Evolutionary conservation across 306 rosid species (phyloP).

Genomic region (Fragaria iinumae): DNA sequence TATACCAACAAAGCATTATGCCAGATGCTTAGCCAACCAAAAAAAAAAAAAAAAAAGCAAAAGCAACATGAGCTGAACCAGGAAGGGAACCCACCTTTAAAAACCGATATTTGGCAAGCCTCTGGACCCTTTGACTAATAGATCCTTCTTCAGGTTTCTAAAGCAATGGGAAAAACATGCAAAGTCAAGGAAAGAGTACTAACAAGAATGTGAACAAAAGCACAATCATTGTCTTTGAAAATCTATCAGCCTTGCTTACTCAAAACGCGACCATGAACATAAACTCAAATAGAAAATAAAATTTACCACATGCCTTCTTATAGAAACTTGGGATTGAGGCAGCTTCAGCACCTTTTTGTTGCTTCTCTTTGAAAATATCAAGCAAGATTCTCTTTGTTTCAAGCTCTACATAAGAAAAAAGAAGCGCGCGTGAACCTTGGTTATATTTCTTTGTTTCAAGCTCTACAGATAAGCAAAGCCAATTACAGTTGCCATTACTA

Average conservation of each 20-base stretch:
- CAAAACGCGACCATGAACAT: not conserved
- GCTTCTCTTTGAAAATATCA: constrained; percentile 97
- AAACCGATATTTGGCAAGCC: constrained; percentile 89
- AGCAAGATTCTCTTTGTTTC: constrained; percentile 97
- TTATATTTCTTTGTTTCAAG: not conserved
- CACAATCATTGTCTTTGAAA: not conserved
- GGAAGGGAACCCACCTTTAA: constrained; percentile 53
- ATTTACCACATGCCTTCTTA: constrained; percentile 67
- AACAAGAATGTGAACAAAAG: not conserved
- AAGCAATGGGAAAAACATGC: constrained; percentile 19
- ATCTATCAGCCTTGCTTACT: constrained; percentile 5
- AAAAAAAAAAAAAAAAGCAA: not conserved
- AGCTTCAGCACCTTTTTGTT: constrained; percentile 87
- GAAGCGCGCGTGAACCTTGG: not conserved
- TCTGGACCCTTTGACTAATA: constrained; percentile 88
- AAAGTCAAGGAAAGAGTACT: constrained; percentile 12
- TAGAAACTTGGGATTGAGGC: constrained; percentile 94
- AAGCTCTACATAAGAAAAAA: constrained; percentile 58
- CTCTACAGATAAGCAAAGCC: not conserved
- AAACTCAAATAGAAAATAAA: constrained; percentile 2
- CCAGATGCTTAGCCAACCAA: constrained; percentile 15
- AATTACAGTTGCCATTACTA: not conserved
- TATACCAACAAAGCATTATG: constrained; percentile 22
- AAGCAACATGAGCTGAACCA: not conserved
- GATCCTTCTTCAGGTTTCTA: constrained; percentile 99